Evolutionary conservation across 192 early-diverging fungal genomes (phyloP).

Genomic region (Coemansia sp.): DNA sequence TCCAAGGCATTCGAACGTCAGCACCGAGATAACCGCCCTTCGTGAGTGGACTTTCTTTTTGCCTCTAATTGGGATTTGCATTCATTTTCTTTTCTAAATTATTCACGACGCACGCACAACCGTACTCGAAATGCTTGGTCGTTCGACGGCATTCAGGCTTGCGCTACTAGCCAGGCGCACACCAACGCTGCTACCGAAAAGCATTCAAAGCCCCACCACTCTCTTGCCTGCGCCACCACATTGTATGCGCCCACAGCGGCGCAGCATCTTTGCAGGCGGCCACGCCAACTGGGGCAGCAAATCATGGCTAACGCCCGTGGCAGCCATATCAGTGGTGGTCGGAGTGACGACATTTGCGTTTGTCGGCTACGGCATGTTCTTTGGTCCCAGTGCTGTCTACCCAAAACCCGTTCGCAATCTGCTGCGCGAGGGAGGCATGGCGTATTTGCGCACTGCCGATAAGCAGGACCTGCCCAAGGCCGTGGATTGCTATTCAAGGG

Average conservation of each 20-base stretch:
- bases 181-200: neutral
- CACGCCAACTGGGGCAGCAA: neutral
- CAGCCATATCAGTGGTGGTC: constrained; percentile 1
- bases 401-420: constrained; percentile 36
- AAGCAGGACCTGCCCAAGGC: constrained; percentile 55
- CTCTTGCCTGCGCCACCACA: neutral
- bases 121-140: neutral
- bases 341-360: constrained; percentile 15
- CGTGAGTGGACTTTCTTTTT: no score
- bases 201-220: neutral
- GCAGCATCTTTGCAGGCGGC: constrained; percentile 6
- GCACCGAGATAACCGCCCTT: neutral
- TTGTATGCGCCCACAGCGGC: neutral
- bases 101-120: neutral
- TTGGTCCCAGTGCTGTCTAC: constrained; percentile 34
- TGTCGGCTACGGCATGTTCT: constrained; percentile 32
- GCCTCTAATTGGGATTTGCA: no score
- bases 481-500: constrained; percentile 33
- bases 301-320: constrained; percentile 18
- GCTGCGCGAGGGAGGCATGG: constrained; percentile 45
- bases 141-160: neutral
- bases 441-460: constrained; percentile 32
- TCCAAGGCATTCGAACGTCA: neutral
- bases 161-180: neutral
- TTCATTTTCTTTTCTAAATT: neutral